These are phyloP conservation scores for Corchorus capsularis DNA, from an alignment of 345 rosid species.

Conservation along the genomic window DNA sequence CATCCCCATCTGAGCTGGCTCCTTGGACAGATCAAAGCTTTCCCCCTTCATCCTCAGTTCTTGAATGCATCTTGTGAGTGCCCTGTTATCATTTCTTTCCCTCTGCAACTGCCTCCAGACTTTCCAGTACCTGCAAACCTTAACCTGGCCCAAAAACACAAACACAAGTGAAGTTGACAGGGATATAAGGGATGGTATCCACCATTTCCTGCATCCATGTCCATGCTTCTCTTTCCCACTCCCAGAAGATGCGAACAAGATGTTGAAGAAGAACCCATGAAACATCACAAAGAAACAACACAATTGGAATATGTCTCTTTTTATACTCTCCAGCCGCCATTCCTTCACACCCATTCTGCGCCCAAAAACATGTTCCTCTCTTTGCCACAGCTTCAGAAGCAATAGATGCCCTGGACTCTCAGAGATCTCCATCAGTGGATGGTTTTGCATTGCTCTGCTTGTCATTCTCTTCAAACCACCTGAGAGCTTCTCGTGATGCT, in stretches of 20 bases:
- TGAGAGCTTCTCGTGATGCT: constrained; percentile 54
- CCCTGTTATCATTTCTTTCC: constrained; percentile 68
- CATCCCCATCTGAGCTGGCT: constrained; percentile 60
- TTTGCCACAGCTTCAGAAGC: constrained; percentile 89
- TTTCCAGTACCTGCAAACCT: constrained; percentile 75
- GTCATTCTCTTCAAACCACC: constrained; percentile 34
- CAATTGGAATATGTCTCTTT: constrained; percentile 80
- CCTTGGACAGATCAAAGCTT: constrained; percentile 86
- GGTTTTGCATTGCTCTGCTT: constrained; percentile 66
- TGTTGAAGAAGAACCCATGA: constrained; percentile 65
- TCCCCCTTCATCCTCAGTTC: constrained; percentile 96
- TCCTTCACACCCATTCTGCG: constrained; percentile 57
- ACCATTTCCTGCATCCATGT: constrained; percentile 77
- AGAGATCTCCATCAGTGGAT: constrained; percentile 89
- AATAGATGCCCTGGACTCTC: constrained; percentile 88
- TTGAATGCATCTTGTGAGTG: constrained; percentile 68
- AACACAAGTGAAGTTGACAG: constrained; percentile 64
- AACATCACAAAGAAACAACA: constrained; percentile 74
- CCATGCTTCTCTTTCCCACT: neutral
- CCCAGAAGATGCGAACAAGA: constrained; percentile 61
- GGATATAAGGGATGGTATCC: constrained; percentile 70
- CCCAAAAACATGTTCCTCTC: constrained; percentile 72
- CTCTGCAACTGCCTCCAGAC: constrained; percentile 65
- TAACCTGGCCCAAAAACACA: constrained; percentile 68
- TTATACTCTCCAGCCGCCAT: constrained; percentile 70